Conservation (phyloP, 495 filamentous ascomycete genomes). For the Neurospora sp. region DNA sequence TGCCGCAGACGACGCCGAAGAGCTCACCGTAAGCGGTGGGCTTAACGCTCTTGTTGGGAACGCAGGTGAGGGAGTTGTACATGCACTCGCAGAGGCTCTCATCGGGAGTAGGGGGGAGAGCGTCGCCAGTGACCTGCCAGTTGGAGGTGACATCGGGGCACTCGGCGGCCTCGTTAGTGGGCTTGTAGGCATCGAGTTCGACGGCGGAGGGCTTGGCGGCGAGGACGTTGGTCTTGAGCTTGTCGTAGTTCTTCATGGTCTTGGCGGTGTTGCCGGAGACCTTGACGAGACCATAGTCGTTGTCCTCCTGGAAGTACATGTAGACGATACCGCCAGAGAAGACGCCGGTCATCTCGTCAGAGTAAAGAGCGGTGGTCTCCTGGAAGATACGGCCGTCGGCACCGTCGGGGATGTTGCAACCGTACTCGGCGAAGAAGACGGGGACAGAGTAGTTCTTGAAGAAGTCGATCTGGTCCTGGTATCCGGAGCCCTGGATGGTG, state of each 20-base stretch:
- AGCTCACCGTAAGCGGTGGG: constrained; percentile 49
- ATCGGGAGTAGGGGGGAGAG: constrained; percentile 74
- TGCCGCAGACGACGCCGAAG: constrained; percentile 65
- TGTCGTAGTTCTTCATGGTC: constrained; percentile 63
- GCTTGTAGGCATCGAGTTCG: constrained; percentile 57
- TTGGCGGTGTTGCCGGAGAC: constrained; percentile 47
- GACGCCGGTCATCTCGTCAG: constrained; percentile 66
- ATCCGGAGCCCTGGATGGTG: constrained; percentile 62
- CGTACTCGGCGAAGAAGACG: constrained; percentile 96
- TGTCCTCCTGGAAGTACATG: constrained; percentile 91
- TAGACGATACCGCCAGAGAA: constrained; percentile 95
- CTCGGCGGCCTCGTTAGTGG: constrained; percentile 62
- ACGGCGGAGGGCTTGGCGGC: constrained; percentile 55
- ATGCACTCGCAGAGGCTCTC: constrained; percentile 71
- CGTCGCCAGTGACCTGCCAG: constrained; percentile 59
- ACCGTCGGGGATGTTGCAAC: constrained; percentile 60
- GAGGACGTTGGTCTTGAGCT: constrained; percentile 61
- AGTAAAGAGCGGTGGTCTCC: constrained; percentile 79
- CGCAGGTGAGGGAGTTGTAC: constrained; percentile 58
- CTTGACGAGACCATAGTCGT: constrained; percentile 76
- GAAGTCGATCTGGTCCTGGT: constrained; percentile 66
- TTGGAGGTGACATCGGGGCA: constrained; percentile 56
- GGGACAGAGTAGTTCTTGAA: constrained; percentile 83
- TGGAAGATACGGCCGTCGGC: constrained; percentile 67
- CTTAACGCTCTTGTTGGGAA: constrained; percentile 40